Percentiles rank a stretch among this genome's conserved stretches.
These are phyloP conservation scores for Ashbya aceris DNA, from an alignment of 1,139 yeast genomes.

Conservation along the genomic window DNA sequence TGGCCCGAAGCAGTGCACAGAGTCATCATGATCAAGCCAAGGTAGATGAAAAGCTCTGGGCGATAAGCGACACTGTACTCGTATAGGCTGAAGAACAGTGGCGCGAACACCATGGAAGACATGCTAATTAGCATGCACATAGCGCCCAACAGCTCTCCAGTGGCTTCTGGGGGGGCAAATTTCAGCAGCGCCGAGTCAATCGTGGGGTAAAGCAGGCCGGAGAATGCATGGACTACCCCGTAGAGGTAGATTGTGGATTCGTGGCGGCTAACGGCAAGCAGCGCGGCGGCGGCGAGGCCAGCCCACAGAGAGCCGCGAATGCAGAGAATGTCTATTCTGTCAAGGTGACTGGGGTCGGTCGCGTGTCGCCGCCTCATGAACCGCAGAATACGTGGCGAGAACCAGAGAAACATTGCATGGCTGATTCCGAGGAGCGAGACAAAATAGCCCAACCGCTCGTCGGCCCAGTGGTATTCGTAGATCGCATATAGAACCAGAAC, in stretches of 20 bases:
- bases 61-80: constrained; percentile 29
- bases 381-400: constrained; percentile 36
- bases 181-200: constrained; percentile 39
- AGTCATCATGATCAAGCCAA: constrained; percentile 14
- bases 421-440: constrained; percentile 47
- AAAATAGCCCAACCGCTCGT: constrained; percentile 50
- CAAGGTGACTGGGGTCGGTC: constrained; percentile 33
- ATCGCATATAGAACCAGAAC: constrained; percentile 50
- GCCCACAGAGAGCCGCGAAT: constrained; percentile 33
- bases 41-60: constrained; percentile 27
- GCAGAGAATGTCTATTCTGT: constrained; percentile 44
- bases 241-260: constrained; percentile 11
- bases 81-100: constrained; percentile 35
- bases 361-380: constrained; percentile 30
- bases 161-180: constrained; percentile 37
- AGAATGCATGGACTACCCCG: constrained; percentile 33
- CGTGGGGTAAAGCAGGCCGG: constrained; percentile 36
- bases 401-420: constrained; percentile 35
- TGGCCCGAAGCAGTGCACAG: too few relatives aligned
- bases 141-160: constrained; percentile 49
- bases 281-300: constrained; percentile 38
- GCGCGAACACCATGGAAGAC: constrained; percentile 35
- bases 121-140: constrained; percentile 39
- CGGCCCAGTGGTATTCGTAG: constrained; percentile 48
- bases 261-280: constrained; percentile 27